Base-by-base conservation (phyloP, 768 basidiomycete species). In the Xerocomus spinulosus region DNA sequence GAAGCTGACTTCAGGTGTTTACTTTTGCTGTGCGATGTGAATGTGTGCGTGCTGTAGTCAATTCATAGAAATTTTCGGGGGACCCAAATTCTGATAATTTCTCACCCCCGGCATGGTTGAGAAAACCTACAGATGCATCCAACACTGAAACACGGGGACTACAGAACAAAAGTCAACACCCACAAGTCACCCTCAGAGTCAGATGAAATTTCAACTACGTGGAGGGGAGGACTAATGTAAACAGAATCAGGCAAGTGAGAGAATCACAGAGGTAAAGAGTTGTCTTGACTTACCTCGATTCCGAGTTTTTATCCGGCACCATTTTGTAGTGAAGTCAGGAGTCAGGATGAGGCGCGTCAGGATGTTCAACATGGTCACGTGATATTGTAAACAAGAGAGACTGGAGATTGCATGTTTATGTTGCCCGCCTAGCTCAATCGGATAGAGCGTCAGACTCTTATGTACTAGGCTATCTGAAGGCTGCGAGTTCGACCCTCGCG, bases 401-500 rank as follows among this genome's bases (percentile, higher is more conserved):
- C n/a, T n/a, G n/a, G n/a, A n/a, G n/a, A n/a, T n/a, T n/a, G n/a
- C n/a, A n/a, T n/a, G 2, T 0, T 12, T n/a, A 24, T 12, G 44
- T 44, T 52, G 77, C 77, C 77, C 73, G 77, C 76, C 76, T 78
- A 79, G 76, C 76, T 79, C 78, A 79, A 78, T 79, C 74, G 74
- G 76, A 78, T 79, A 78, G 77, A 79, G 76, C 76, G 76, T 78
- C 76, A 79, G 76, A 78, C 77, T 81, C n/a, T 5, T 28, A 28
- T 10, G 10, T 5, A 63, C 56, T 68, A 67, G 66, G 68, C 66
- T 46, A 75, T 75, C 76, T 75, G 75, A 77, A 78, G 77, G 75
- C 75, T 77, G 76, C 76, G 76, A 76, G 76, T 78, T 77, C 75
- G 75, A 77, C 76, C 75, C 77, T 76, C 82, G 82, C 82, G 82